These are phyloP conservation scores for Neopestalotiopsis clavispora DNA, from an alignment of 2,329 filamentous ascomycete genomes.

Conservation along the genomic window DNA sequence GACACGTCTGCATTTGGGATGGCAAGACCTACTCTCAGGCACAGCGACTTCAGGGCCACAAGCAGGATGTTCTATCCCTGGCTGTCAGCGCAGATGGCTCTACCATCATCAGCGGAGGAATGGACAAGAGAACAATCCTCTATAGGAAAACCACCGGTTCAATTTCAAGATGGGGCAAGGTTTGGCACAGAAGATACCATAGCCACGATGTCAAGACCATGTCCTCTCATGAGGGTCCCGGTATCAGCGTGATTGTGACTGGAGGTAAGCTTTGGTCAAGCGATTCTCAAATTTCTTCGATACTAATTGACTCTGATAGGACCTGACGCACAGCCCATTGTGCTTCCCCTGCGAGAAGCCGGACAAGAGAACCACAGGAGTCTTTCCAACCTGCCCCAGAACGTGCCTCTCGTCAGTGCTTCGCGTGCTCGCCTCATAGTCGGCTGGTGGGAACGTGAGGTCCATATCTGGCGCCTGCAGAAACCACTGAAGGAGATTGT, in stretches of 20 bases:
- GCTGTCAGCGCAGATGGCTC: constrained; percentile 80
- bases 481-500: constrained; percentile 53
- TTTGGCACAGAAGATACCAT: constrained; percentile 86
- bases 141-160: constrained; percentile 72
- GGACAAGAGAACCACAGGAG: constrained; percentile 81
- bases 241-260: constrained; percentile 86
- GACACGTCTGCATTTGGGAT: constrained; percentile 92
- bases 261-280: constrained; percentile 67
- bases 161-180: constrained; percentile 77
- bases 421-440: constrained; percentile 76
- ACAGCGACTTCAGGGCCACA: constrained; percentile 85
- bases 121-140: constrained; percentile 85
- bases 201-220: constrained; percentile 95
- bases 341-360: constrained; percentile 79
- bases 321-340: constrained; percentile 81
- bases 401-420: constrained; percentile 74
- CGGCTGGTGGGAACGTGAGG: constrained; percentile 90
- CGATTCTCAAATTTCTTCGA: background rate
- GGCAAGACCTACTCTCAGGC: constrained; percentile 88
- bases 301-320: constrained; percentile 52
- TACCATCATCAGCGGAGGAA: constrained; percentile 85
- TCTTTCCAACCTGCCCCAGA: constrained; percentile 83
- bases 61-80: constrained; percentile 90
- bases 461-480: constrained; percentile 77
- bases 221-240: constrained; percentile 83